Percentiles rank a stretch among this genome's conserved stretches.
phyloP scores from a whole-genome alignment of 805 yeast species.

The Wickerhamiella qilinensis region DNA sequence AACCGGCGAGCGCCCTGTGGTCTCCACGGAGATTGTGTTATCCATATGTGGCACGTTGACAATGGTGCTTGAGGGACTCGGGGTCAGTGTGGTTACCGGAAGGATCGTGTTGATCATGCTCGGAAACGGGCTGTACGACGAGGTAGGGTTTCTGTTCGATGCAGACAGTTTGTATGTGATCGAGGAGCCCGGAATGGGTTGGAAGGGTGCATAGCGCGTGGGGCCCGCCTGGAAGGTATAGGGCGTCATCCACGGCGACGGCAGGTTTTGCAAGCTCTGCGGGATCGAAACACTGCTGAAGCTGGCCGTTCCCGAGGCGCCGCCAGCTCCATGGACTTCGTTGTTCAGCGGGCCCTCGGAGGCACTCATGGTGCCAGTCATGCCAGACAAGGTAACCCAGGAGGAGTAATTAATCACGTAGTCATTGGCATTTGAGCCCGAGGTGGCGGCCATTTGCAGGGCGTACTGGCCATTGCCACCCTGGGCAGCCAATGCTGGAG shows the following conservation, averaged over 20 bases:
- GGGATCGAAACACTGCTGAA: slow-evolving; percentile 29
- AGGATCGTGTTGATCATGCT: slow-evolving; percentile 30
- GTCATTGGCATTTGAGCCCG: slow-evolving; percentile 44
- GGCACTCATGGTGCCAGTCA: slow-evolving; percentile 41
- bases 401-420: slow-evolving; percentile 10
- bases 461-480: slow-evolving; percentile 55
- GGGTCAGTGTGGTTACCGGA: slow-evolving; percentile 53
- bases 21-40: slow-evolving; percentile 37
- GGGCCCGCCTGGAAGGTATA: slow-evolving; percentile 67
- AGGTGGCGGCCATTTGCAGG: slow-evolving; percentile 47
- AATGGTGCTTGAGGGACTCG: slow-evolving; percentile 66
- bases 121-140: slow-evolving; percentile 46
- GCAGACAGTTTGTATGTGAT: slow-evolving; percentile 45
- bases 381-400: slow-evolving; percentile 41
- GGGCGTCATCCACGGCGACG: slow-evolving; percentile 46
- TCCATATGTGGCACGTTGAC: slow-evolving; percentile 55
- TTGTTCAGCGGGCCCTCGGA: slow-evolving; percentile 1
- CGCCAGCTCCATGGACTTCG: slow-evolving; percentile 3
- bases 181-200: slow-evolving; percentile 60
- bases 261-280: slow-evolving; percentile 22
- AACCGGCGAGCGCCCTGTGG: slow-evolving; percentile 49
- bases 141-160: slow-evolving; percentile 50
- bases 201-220: slow-evolving; percentile 85
- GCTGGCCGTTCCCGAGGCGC: slow-evolving; percentile 23
- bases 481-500: slow-evolving; percentile 24